Evolutionary conservation across 1,284 basidiomycete species (phyloP), one percentile per base, ranked within the genome.

Genomic region (Sporisorium exsertum): DNA sequence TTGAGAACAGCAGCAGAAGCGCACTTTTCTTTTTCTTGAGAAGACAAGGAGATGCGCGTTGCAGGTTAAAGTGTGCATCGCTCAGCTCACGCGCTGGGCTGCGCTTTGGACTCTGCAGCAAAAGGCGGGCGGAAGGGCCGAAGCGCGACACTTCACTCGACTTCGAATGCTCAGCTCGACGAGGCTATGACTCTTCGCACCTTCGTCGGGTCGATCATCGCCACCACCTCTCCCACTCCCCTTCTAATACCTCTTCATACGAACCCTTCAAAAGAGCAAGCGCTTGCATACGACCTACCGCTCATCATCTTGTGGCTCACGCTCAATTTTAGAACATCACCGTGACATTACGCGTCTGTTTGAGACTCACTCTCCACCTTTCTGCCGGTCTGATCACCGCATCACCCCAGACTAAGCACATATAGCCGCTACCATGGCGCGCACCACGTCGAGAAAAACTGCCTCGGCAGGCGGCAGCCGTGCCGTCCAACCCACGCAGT

Each of bases 371-470:
- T 27, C 43, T 18, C 5, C 5, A 13, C 43, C 5, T n/a, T 26
- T 15, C 22, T 5, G 7, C 5, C 20, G 8, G 29, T 35, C 32
- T 33, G 29, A 33, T n/a, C 15, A 29, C 18, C 26, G 15, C 26
- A 22, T 20, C 29, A 5, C 33, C 2, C 22, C 35, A 26, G 7
- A 10, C 33, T 37, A 42, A n/a, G 3, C 24, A 12, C 33, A 26
- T n/a, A 55, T 18, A 40, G 12, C 32, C 18, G 40, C 51, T 18
- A 54, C 26, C 40, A 67, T 72, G 64, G 64, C 64, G 53, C 70
- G 70, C 20, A 60, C 52, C 20, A 60, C 64, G 27, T 54, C 58
- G 15, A 49, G 59, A 29, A 66, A 57, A 12, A 46, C 53, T 35
- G 32, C 56, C 42, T 46, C 57, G 13, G 49, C 59, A 29, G 51